A percentile compares a stretch with the other conserved stretches of the same genome.
Evolutionary conservation across 208 protist species (phyloP).

Genomic region (Leishmania tropica): DNA sequence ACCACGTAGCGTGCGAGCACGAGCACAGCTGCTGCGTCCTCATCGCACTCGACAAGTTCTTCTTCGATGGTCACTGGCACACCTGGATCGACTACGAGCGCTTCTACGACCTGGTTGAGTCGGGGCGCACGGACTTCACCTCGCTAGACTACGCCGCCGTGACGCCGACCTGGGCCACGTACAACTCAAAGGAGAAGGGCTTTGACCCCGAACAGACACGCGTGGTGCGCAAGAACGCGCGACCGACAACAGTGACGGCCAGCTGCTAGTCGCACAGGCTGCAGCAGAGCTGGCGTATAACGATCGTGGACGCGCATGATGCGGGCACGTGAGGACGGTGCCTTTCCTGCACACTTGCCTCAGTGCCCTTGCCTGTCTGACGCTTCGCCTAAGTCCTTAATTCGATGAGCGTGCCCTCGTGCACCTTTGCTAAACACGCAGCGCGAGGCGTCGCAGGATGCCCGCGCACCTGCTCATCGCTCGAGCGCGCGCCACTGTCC

Average conservation of each 20-base stretch:
- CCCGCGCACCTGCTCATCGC: no score
- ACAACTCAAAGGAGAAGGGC: conserved; percentile 75
- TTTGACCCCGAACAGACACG: conserved; percentile 90
- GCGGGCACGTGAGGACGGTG: background rate
- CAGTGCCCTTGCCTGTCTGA: no score
- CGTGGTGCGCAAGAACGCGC: conserved; percentile 65
- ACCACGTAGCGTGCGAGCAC: conserved; percentile 91
- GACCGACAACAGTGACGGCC: conserved; percentile 41
- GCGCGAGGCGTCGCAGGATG: no score
- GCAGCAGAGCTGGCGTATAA: background rate
- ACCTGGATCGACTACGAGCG: conserved; percentile 93
- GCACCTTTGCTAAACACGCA: no score
- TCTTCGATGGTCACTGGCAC: conserved; percentile 75
- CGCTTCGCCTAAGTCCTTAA: background rate
- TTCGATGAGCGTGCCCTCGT: no score
- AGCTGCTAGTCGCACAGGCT: conserved; percentile 26
- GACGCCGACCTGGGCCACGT: conserved; percentile 87
- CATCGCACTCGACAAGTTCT: conserved; percentile 88
- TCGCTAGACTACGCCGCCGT: conserved; percentile 77
- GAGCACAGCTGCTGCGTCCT: conserved; percentile 94
- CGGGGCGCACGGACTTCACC: conserved; percentile 53
- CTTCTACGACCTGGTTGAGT: conserved; percentile 72
- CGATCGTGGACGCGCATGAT: background rate
- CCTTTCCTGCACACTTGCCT: background rate
- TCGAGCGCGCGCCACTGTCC: no score